Evolutionary conservation across 257 asterid genomes (phyloP).

Genomic region (Osmanthus fragrans): DNA sequence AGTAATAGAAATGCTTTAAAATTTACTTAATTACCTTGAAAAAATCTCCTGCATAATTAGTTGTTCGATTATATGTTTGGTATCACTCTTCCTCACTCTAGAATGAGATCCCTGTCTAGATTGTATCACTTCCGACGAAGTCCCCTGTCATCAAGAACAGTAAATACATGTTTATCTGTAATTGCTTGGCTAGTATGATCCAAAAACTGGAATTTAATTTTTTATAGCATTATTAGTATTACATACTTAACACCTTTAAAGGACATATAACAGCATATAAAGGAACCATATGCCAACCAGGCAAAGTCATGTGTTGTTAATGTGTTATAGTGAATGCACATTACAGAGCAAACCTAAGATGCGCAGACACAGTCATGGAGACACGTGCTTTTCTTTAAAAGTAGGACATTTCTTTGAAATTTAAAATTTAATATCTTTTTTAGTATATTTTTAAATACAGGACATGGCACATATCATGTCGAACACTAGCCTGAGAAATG

Average conservation of each 20-base stretch:
- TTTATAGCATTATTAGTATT: neutral
- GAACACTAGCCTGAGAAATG: no score
- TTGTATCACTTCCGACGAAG: slow-evolving; percentile 32
- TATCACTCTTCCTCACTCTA: slow-evolving; percentile 42
- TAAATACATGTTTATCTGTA: slow-evolving; percentile 1
- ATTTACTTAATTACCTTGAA: slow-evolving; percentile 60
- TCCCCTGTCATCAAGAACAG: slow-evolving; percentile 30
- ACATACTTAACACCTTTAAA: neutral
- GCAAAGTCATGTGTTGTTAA: neutral
- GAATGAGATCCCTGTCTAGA: slow-evolving; percentile 35
- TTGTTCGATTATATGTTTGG: slow-evolving; percentile 60
- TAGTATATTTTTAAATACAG: no score
- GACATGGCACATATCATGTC: no score
- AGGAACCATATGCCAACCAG: neutral
- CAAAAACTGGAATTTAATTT: neutral
- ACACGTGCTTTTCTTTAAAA: no score
- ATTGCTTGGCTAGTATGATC: slow-evolving; percentile 12
- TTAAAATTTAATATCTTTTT: no score
- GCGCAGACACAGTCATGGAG: no score
- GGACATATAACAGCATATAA: slow-evolving; percentile 2
- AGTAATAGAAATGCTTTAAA: slow-evolving; percentile 16
- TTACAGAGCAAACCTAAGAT: neutral
- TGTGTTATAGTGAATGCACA: neutral
- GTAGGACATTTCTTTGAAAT: no score
- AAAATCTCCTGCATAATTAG: slow-evolving; percentile 71